These are phyloP conservation scores for Pseudonectria buxi DNA, from an alignment of 2,329 filamentous ascomycete genomes.

Conservation along the genomic window DNA sequence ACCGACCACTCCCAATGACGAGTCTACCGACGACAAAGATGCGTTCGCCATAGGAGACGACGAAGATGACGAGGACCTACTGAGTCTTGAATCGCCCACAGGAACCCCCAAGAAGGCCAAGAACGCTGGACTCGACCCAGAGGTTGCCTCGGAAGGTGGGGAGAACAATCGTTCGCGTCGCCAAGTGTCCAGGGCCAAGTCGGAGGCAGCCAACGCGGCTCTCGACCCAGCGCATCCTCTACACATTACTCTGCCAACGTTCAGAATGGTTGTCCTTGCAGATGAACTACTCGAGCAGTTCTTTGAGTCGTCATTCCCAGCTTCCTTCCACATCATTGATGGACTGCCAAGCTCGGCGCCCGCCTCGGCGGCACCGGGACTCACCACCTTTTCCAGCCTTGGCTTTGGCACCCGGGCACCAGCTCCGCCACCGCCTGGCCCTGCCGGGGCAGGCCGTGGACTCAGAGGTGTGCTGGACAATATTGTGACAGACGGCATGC, in stretches of 20 bases:
- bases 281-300: slow-evolving; percentile 95
- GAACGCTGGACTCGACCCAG: slow-evolving; percentile 36
- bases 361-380: slow-evolving; percentile 45
- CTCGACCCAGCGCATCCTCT: slow-evolving; percentile 89
- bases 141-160: slow-evolving; percentile 17
- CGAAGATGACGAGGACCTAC: slow-evolving; percentile 56
- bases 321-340: slow-evolving; percentile 83
- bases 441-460: slow-evolving; percentile 56
- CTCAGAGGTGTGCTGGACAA: slow-evolving; percentile 91
- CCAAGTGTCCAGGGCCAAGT: slow-evolving; percentile 56
- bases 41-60: slow-evolving; percentile 74
- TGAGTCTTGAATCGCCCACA: slow-evolving; percentile 49
- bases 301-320: slow-evolving; percentile 92
- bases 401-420: slow-evolving; percentile 43
- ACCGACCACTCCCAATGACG: slow-evolving; percentile 13
- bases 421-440: slow-evolving; percentile 32
- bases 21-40: slow-evolving; percentile 25
- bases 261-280: slow-evolving; percentile 96
- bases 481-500: slow-evolving; percentile 95
- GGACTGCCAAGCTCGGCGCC: slow-evolving; percentile 34
- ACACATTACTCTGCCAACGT: slow-evolving; percentile 93
- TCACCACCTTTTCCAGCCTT: slow-evolving; percentile 79
- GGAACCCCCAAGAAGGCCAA: slow-evolving; percentile 35
- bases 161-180: slow-evolving; percentile 19
- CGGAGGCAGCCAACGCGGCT: slow-evolving; percentile 78